Conservation (phyloP, 768 basidiomycete genomes). For the Pulveroboletus sp. region DNA sequence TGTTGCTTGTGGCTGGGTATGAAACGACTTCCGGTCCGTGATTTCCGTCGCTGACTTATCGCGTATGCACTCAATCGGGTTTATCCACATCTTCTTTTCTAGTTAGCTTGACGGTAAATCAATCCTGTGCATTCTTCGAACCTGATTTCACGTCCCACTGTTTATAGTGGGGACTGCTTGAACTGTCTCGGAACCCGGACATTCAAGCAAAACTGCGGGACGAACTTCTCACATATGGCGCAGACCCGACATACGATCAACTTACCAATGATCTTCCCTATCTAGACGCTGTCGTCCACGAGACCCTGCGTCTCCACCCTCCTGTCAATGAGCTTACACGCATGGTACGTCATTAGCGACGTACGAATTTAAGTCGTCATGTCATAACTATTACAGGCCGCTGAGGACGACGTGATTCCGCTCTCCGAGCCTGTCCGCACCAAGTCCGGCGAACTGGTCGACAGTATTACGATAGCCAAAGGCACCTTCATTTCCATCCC, state of each 20-base stretch:
- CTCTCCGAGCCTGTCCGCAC: conserved; percentile 46
- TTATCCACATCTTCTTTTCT: background rate
- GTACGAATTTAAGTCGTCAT: too few species aligned
- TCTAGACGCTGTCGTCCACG: conserved; percentile 50
- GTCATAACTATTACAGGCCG: conserved; percentile 23
- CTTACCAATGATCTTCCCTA: conserved; percentile 48
- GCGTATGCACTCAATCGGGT: background rate
- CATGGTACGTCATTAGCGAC: conserved; percentile 5
- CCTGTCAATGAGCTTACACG: conserved; percentile 27
- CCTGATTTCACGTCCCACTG: background rate
- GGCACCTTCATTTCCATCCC: conserved; percentile 44
- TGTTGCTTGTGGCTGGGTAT: conserved; percentile 18
- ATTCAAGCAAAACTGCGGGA: conserved; percentile 47
- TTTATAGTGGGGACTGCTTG: conserved; percentile 54
- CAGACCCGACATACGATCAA: conserved; percentile 55
- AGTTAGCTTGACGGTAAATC: conserved; percentile 17
- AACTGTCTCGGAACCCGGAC: conserved; percentile 44
- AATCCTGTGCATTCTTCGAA: background rate
- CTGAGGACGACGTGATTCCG: conserved; percentile 56
- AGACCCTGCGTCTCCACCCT: conserved; percentile 43
- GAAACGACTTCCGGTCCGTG: conserved; percentile 19
- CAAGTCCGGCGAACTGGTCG: conserved; percentile 35
- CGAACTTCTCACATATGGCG: conserved; percentile 41
- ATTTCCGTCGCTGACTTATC: background rate
- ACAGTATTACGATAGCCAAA: conserved; percentile 43